phyloP scores from a whole-genome alignment of 768 basidiomycete genomes.

The Suillus cothurnatus region DNA sequence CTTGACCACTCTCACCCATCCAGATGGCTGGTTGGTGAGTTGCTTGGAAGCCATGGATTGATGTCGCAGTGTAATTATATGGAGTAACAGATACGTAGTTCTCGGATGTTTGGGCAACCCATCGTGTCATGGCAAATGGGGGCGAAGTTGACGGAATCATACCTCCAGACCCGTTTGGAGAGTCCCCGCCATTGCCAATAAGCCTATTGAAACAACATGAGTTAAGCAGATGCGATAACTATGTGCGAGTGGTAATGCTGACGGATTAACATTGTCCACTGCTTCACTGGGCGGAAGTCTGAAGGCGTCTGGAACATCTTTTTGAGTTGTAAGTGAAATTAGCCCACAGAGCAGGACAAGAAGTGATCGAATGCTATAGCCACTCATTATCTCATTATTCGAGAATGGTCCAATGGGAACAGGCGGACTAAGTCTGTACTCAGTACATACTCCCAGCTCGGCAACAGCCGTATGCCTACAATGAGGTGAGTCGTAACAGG shows the following conservation, averaged over 20 bases:
- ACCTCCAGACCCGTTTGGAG: conserved; percentile 71
- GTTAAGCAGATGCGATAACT: not conserved
- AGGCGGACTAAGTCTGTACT: not conserved
- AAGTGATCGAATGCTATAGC: conserved; percentile 14
- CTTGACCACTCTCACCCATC: conserved; percentile 81
- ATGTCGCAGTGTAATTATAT: conserved; percentile 62
- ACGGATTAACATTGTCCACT: conserved; percentile 52
- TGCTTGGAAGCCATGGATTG: conserved; percentile 74
- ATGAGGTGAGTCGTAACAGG: not conserved
- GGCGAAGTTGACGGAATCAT: conserved; percentile 80
- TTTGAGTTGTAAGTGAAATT: conserved; percentile 16
- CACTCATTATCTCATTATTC: conserved; percentile 6
- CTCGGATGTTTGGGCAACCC: conserved; percentile 79
- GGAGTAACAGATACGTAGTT: conserved; percentile 77
- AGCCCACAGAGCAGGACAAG: conserved; percentile 20
- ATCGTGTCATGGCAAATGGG: conserved; percentile 85
- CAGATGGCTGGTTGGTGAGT: conserved; percentile 87
- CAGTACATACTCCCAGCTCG: not conserved
- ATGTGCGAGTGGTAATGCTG: conserved; percentile 16
- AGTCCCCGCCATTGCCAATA: conserved; percentile 74
- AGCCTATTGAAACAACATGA: conserved; percentile 35
- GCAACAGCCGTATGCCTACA: not conserved
- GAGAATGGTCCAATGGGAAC: conserved; percentile 2
- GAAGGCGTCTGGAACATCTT: conserved; percentile 18
- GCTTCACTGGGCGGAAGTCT: conserved; percentile 35